These are phyloP conservation scores for Trifolium fragiferum DNA, from an alignment of 306 rosid species.

Conservation along the genomic window DNA sequence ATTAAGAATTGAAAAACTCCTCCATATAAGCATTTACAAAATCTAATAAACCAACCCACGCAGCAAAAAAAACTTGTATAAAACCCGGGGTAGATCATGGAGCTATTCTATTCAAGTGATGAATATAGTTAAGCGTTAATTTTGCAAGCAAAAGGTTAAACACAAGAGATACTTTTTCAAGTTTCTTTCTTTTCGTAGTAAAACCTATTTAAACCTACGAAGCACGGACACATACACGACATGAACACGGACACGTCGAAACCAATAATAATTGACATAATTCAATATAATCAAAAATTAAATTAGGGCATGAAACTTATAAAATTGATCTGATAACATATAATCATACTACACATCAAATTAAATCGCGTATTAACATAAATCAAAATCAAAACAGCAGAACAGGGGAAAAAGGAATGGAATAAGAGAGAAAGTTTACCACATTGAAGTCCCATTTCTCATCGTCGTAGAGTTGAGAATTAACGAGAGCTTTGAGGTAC, in stretches of 20 bases:
- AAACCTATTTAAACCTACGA: not conserved
- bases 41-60: not conserved
- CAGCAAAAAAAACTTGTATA: not conserved
- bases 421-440: slow-evolving; percentile 49
- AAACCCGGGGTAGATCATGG: not conserved
- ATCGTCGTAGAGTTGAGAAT: slow-evolving; percentile 71
- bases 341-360: not conserved
- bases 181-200: not conserved
- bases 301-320: not conserved
- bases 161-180: not conserved
- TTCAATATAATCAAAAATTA: too few relatives aligned
- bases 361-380: not conserved
- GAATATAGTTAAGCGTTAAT: too few relatives aligned
- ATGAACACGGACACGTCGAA: too few relatives aligned
- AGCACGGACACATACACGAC: too few relatives aligned
- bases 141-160: not conserved
- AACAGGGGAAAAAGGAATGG: not conserved
- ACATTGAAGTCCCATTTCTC: slow-evolving; percentile 81
- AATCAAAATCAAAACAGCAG: not conserved
- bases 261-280: too few relatives aligned
- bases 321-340: not conserved
- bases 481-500: slow-evolving; percentile 57
- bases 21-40: not conserved
- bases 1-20: not conserved
- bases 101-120: too few relatives aligned